Evolutionary conservation across 768 basidiomycete genomes (phyloP).

Genomic region (Russula abietina): DNA sequence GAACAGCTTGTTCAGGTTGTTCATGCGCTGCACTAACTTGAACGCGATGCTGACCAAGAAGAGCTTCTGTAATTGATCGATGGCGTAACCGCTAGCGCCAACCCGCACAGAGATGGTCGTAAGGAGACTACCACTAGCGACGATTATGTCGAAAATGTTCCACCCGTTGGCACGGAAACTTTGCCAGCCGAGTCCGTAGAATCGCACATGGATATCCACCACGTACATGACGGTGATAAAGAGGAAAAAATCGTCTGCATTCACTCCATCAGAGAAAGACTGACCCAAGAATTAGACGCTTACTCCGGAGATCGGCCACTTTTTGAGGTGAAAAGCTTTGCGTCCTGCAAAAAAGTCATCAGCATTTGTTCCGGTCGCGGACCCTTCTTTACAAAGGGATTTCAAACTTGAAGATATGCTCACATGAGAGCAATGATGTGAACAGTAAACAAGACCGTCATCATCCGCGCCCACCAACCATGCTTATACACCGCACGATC

Average conservation of each 20-base stretch:
- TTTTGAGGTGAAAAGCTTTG: slow-evolving; percentile 59
- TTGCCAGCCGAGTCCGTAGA: slow-evolving; percentile 75
- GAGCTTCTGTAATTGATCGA: slow-evolving; percentile 74
- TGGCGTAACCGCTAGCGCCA: slow-evolving; percentile 42
- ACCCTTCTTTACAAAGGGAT: not conserved
- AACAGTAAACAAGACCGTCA: slow-evolving; percentile 72
- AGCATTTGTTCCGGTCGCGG: too few species aligned
- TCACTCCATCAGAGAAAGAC: not conserved
- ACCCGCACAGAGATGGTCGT: slow-evolving; percentile 74
- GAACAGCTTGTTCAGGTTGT: slow-evolving; percentile 89
- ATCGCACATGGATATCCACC: slow-evolving; percentile 70
- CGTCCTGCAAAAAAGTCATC: slow-evolving; percentile 46
- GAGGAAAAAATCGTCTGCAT: slow-evolving; percentile 70
- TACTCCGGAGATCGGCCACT: slow-evolving; percentile 57
- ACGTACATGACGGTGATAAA: slow-evolving; percentile 64
- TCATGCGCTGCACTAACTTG: slow-evolving; percentile 87
- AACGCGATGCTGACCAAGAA: slow-evolving; percentile 91
- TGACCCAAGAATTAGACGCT: slow-evolving; percentile 23
- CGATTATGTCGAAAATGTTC: slow-evolving; percentile 86
- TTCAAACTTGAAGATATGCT: slow-evolving; percentile 27
- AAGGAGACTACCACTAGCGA: slow-evolving; percentile 73
- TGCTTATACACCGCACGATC: slow-evolving; percentile 87
- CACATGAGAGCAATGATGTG: slow-evolving; percentile 84
- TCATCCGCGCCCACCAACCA: slow-evolving; percentile 82
- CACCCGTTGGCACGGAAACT: slow-evolving; percentile 89